A percentile compares a stretch with the other conserved stretches of the same genome.
phyloP scores from a whole-genome alignment of 345 rosid species.

The Citrus maxima region DNA sequence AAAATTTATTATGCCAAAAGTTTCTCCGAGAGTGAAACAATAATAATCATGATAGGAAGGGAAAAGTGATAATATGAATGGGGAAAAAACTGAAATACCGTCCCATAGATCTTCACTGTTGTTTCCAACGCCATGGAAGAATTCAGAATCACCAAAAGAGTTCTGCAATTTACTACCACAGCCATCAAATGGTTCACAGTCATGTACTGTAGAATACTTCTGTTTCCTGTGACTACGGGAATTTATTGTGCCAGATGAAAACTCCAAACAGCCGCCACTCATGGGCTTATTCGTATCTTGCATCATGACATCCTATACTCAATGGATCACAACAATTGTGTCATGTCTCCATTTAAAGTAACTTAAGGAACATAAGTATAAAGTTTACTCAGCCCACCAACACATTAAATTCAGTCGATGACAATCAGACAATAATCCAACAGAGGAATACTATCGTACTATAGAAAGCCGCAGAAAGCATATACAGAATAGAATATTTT shows the following conservation, averaged over 20 bases:
- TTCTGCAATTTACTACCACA: constrained; percentile 28
- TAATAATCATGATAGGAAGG: not conserved
- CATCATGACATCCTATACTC: constrained; percentile 50
- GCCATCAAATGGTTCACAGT: constrained; percentile 26
- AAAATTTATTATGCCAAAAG: constrained; percentile 10
- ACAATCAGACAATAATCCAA: not conserved
- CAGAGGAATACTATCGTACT: not conserved
- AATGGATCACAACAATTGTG: not conserved
- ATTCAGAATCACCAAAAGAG: constrained; percentile 23
- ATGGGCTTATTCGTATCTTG: constrained; percentile 38
- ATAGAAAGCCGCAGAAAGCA: not conserved
- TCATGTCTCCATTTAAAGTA: constrained; percentile 6
- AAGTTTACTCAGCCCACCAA: not conserved
- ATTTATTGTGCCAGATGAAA: constrained; percentile 30
- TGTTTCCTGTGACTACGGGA: constrained; percentile 24
- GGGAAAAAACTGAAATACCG: constrained; percentile 35
- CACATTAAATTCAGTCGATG: not conserved
- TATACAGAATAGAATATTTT: not conserved
- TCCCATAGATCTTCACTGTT: constrained; percentile 36
- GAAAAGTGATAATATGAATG: not conserved
- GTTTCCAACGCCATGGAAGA: constrained; percentile 18
- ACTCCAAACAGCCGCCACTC: constrained; percentile 25
- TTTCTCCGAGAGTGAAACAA: constrained; percentile 13
- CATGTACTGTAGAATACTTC: constrained; percentile 23
- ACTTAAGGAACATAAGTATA: constrained; percentile 3